phyloP scores from a whole-genome alignment of 805 yeast genomes.

The Pichia eremophila region DNA sequence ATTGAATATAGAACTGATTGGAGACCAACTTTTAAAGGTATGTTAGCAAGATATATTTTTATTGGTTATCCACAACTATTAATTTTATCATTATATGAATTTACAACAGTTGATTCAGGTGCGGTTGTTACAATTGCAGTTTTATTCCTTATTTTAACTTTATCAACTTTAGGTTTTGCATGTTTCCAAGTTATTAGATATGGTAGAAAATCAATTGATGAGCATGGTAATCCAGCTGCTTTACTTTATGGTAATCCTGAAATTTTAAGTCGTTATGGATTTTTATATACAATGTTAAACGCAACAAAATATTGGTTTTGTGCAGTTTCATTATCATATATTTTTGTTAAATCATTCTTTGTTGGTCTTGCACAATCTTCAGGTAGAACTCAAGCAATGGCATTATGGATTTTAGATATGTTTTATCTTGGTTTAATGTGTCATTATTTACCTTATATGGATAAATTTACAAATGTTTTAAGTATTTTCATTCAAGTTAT shows the following conservation, averaged over 20 bases:
- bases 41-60: conserved; percentile 65
- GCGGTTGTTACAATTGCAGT: conserved; percentile 81
- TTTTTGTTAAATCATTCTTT: conserved; percentile 58
- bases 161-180: conserved; percentile 56
- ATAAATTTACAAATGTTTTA: conserved; percentile 71
- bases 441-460: conserved; percentile 64
- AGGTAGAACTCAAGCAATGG: conserved; percentile 76
- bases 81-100: conserved; percentile 81
- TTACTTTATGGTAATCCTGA: conserved; percentile 69
- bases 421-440: conserved; percentile 57
- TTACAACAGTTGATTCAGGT: conserved; percentile 70
- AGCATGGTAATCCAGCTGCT: conserved; percentile 78
- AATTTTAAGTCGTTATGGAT: conserved; percentile 73
- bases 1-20: conserved; percentile 42
- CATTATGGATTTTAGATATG: conserved; percentile 67
- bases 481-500: conserved; percentile 68
- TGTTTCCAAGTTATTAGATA: conserved; percentile 51
- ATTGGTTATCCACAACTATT: conserved; percentile 81
- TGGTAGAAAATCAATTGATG: conserved; percentile 51
- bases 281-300: conserved; percentile 80
- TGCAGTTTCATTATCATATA: conserved; percentile 48
- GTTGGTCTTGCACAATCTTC: conserved; percentile 71
- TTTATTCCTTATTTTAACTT: conserved; percentile 52
- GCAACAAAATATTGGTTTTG: conserved; percentile 84
- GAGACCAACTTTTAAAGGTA: conserved; percentile 60